Evolutionary conservation across 441 rosid genomes (phyloP).

Genomic region (Syzygium malaccense): DNA sequence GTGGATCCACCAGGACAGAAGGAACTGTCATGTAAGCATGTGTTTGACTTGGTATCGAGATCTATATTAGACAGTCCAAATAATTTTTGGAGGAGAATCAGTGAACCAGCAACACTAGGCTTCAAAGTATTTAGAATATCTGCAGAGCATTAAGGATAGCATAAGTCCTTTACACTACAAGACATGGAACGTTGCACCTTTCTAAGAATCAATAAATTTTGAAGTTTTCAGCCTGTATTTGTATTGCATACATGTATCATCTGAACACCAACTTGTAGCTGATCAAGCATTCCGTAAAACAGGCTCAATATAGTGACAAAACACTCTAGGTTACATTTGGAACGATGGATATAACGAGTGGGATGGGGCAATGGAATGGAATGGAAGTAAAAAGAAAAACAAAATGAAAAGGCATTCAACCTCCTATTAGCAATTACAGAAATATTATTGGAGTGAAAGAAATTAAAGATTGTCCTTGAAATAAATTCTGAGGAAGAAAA

Average conservation of each 20-base stretch:
- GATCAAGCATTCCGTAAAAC: background rate
- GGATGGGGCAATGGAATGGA: background rate
- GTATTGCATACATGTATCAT: background rate
- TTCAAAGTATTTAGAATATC: constrained; percentile 42
- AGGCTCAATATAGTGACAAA: background rate
- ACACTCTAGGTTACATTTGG: background rate
- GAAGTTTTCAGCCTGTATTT: background rate
- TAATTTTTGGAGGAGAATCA: constrained; percentile 38
- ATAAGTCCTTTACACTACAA: background rate
- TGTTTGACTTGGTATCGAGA: constrained; percentile 25
- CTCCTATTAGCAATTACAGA: background rate
- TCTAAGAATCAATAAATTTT: background rate
- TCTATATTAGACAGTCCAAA: constrained; percentile 44
- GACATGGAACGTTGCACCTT: background rate
- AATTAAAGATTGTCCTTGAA: background rate
- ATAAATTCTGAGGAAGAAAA: background rate
- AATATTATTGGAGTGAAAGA: background rate
- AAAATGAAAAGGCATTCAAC: background rate
- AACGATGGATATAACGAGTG: background rate
- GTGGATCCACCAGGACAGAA: constrained; percentile 40
- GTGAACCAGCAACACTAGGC: constrained; percentile 39
- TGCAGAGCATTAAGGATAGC: constrained; percentile 40
- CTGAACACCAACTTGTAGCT: background rate
- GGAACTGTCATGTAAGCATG: constrained; percentile 32
- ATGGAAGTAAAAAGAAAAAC: background rate